These are phyloP conservation scores for Cucurbita argyrosperma DNA, from an alignment of 306 rosid species.

Conservation along the genomic window DNA sequence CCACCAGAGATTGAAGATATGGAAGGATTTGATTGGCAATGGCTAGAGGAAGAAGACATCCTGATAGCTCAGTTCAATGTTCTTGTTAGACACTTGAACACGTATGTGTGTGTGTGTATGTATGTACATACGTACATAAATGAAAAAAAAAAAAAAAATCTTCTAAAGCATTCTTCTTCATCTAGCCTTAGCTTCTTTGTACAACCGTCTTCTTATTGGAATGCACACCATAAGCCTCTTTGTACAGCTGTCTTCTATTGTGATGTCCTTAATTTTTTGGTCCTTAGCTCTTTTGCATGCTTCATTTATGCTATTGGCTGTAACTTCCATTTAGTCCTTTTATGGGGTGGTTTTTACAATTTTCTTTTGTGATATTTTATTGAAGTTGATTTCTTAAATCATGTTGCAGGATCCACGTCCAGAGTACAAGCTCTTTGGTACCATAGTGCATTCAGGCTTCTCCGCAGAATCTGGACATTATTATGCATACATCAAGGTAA, in stretches of 20 bases:
- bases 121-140: too few species aligned
- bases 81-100: too few species aligned
- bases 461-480: conserved; percentile 97
- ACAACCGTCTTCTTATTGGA: not conserved
- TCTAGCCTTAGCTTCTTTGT: too few species aligned
- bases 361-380: not conserved
- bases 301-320: not conserved
- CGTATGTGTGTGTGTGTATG: too few species aligned
- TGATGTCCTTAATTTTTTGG: not conserved
- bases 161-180: not conserved
- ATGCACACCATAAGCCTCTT: not conserved
- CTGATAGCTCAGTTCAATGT: too few species aligned
- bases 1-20: not conserved
- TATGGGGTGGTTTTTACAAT: not conserved
- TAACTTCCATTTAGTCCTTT: not conserved
- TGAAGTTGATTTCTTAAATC: not conserved
- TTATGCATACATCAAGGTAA: conserved; percentile 90
- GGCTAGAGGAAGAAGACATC: too few species aligned
- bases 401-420: conserved; percentile 75
- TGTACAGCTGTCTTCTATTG: not conserved
- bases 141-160: not conserved
- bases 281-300: not conserved
- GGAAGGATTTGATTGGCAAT: not conserved
- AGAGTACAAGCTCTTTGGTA: conserved; percentile 93
- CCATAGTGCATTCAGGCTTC: conserved; percentile 93